phyloP scores from a whole-genome alignment of 495 filamentous ascomycete genomes.

The Lasiosphaeris hirsuta region DNA sequence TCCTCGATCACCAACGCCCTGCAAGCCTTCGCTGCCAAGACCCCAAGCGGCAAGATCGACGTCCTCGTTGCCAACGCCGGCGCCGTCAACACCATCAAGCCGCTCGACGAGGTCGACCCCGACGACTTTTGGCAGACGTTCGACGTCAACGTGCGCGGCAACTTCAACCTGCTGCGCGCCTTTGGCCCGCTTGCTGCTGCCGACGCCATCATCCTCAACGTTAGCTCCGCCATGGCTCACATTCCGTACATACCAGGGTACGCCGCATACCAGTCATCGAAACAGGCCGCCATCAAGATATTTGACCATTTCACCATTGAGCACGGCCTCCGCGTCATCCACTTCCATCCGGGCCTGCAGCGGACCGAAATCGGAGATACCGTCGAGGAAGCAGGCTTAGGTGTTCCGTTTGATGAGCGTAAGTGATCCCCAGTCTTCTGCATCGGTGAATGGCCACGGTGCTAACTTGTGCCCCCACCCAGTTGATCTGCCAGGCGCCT shows the following conservation, averaged over 20 bases:
- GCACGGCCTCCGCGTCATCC: conserved; percentile 8
- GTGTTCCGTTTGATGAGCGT: conserved; percentile 34
- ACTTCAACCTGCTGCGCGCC: conserved; percentile 10
- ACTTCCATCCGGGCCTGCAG: conserved; percentile 16
- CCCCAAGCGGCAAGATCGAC: conserved; percentile 13
- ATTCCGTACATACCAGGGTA: conserved; percentile 12
- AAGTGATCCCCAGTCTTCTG: conserved; percentile 5
- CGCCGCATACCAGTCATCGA: conserved; percentile 13
- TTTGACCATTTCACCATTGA: conserved; percentile 13
- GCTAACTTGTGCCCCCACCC: not conserved
- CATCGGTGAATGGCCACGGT: not conserved
- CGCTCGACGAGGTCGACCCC: conserved; percentile 2
- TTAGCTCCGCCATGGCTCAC: conserved; percentile 6
- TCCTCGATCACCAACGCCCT: conserved; percentile 14
- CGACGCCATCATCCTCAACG: conserved; percentile 12
- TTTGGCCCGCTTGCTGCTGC: not conserved
- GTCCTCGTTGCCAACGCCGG: conserved; percentile 21
- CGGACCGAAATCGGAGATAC: conserved; percentile 15
- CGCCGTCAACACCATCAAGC: conserved; percentile 1
- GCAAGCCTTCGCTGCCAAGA: not conserved
- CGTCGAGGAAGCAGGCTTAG: not conserved
- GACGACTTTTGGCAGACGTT: conserved; percentile 13
- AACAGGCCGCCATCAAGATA: conserved; percentile 17
- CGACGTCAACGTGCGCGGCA: conserved; percentile 11
- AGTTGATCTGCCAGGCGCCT: conserved; percentile 43